Conservation (phyloP, 768 basidiomycete species). For the Phylloporus sp. region DNA sequence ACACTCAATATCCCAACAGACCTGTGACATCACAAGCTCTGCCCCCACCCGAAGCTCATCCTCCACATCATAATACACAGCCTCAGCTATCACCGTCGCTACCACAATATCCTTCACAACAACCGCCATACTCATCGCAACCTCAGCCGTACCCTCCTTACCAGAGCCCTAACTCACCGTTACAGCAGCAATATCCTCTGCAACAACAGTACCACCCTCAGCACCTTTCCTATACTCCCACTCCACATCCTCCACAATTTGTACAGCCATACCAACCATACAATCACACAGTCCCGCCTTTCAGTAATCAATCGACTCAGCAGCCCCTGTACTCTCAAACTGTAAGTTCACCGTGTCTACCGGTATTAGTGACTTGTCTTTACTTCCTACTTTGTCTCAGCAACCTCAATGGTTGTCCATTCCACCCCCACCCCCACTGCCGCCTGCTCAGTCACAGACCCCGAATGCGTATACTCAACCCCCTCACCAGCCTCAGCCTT, state of each 20-base stretch:
- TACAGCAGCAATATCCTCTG: constrained; percentile 1
- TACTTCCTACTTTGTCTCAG: constrained; percentile 1
- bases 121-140: constrained; percentile 5
- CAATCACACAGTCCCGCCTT: constrained; percentile 5
- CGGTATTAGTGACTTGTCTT: not conserved
- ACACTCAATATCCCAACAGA: constrained; percentile 11
- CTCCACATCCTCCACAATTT: constrained; percentile 8
- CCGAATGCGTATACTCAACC: constrained; percentile 12
- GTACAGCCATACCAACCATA: constrained; percentile 17
- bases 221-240: constrained; percentile 13
- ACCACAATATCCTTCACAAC: constrained; percentile 3
- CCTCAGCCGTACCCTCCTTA: constrained; percentile 8
- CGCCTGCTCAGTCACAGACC: constrained; percentile 9
- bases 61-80: constrained; percentile 4
- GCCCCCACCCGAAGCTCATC: constrained; percentile 12
- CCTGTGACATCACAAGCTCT: constrained; percentile 9
- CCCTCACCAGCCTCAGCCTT: constrained; percentile 20
- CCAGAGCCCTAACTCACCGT: constrained; percentile 9
- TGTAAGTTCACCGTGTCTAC: constrained; percentile 4
- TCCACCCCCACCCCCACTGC: constrained; percentile 19
- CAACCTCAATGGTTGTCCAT: constrained; percentile 13
- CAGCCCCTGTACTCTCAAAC: constrained; percentile 5
- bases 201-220: constrained; percentile 15
- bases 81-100: constrained; percentile 11
- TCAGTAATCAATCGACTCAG: constrained; percentile 7